phyloP scores from a whole-genome alignment of 2,329 filamentous ascomycete genomes.

The Mycocentrospora acerina region DNA sequence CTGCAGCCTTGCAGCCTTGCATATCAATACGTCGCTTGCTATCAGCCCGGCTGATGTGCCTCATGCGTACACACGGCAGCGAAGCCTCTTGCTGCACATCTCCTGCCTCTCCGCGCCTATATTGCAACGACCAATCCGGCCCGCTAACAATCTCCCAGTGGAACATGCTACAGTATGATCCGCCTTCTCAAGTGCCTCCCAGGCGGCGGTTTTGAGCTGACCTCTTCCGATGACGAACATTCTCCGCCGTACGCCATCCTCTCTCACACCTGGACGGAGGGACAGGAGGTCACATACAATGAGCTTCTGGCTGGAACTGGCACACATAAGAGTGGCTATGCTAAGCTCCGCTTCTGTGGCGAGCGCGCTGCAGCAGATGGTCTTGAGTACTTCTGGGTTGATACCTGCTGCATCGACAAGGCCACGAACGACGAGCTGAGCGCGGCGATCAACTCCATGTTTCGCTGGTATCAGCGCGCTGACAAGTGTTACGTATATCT shows the following conservation, averaged over 20 bases:
- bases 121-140: too few species aligned
- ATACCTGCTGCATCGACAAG: conserved; percentile 3
- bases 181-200: not conserved
- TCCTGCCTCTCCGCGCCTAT: too few species aligned
- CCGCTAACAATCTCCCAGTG: too few species aligned
- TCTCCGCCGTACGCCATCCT: conserved; percentile 21
- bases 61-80: too few species aligned
- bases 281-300: conserved; percentile 18
- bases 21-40: too few species aligned
- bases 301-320: conserved; percentile 14
- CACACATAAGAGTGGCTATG: conserved; percentile 12
- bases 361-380: conserved; percentile 11
- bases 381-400: conserved; percentile 11
- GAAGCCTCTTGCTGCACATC: too few species aligned
- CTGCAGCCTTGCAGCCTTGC: too few species aligned
- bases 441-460: conserved; percentile 1
- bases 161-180: too few species aligned
- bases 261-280: conserved; percentile 19
- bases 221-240: conserved; percentile 10
- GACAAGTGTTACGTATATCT: conserved; percentile 12
- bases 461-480: conserved; percentile 7
- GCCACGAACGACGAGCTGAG: conserved; percentile 2
- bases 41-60: too few species aligned
- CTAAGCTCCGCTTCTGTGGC: conserved; percentile 11
- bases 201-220: conserved; percentile 11